Evolutionary conservation across 2,329 filamentous ascomycete genomes (phyloP).

Genomic region (Emergomyces orientalis): DNA sequence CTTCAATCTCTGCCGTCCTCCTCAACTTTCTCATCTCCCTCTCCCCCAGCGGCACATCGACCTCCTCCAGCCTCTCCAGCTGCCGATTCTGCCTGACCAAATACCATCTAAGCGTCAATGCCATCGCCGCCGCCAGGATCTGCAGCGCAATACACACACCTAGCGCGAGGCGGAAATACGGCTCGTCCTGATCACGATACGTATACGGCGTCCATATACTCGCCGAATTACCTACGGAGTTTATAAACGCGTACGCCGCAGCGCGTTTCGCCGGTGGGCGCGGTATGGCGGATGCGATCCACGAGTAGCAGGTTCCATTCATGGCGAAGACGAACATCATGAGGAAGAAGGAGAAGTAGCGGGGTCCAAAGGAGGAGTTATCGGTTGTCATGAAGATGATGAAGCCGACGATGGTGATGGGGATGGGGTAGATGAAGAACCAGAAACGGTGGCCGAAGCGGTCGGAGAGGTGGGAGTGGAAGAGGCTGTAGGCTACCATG

Average conservation of each 20-base stretch:
- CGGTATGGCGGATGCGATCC: conserved; percentile 45
- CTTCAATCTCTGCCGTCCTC: conserved; percentile 45
- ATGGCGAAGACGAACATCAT: conserved; percentile 49
- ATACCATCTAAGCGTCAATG: conserved; percentile 31
- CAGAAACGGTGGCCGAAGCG: conserved; percentile 40
- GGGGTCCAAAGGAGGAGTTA: conserved; percentile 39
- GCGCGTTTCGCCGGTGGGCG: conserved; percentile 48
- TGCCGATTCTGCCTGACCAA: conserved; percentile 41
- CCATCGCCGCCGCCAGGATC: conserved; percentile 27
- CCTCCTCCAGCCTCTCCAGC: conserved; percentile 43
- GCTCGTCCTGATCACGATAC: conserved; percentile 33
- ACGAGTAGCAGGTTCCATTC: conserved; percentile 42
- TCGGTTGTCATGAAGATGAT: conserved; percentile 46
- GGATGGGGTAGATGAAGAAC: conserved; percentile 46
- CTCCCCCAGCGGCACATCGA: conserved; percentile 37
- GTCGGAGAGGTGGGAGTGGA: conserved; percentile 40
- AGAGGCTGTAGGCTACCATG: conserved; percentile 42
- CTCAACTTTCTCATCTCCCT: conserved; percentile 41
- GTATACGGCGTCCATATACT: conserved; percentile 47
- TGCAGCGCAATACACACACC: conserved; percentile 36
- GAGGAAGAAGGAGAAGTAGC: conserved; percentile 49
- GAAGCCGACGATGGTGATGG: conserved; percentile 43
- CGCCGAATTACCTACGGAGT: conserved; percentile 45
- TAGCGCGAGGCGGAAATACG: conserved; percentile 35
- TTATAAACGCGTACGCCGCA: conserved; percentile 48